Percentiles rank a stretch among this genome's conserved stretches.
phyloP scores from a whole-genome alignment of 805 yeast genomes.

The Cyberlindnera bimundalis region DNA sequence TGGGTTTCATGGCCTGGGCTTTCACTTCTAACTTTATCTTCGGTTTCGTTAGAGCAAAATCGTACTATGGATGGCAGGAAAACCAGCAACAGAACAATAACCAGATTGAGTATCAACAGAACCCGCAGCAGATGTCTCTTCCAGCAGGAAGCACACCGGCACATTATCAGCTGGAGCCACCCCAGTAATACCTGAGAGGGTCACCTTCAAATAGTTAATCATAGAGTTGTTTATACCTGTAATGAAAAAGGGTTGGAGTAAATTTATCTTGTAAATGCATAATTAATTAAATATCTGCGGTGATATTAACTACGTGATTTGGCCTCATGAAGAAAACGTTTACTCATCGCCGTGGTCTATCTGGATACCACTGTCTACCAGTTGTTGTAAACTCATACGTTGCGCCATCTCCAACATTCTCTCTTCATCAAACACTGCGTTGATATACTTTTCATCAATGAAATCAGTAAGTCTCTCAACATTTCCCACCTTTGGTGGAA shows the following conservation, averaged over 20 bases:
- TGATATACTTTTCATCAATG: constrained; percentile 31
- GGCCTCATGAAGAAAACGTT: no score
- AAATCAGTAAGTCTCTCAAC: constrained; percentile 34
- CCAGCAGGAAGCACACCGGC: constrained; percentile 9
- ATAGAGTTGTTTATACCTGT: no score
- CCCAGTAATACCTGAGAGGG: constrained; percentile 8
- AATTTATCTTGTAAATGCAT: not conserved
- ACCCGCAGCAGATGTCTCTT: constrained; percentile 4
- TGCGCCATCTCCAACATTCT: constrained; percentile 27
- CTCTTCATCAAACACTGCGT: constrained; percentile 21
- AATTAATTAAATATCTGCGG: no score
- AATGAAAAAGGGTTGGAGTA: no score
- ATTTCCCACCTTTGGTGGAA: constrained; percentile 58
- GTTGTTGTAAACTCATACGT: constrained; percentile 27
- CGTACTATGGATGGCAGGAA: constrained; percentile 35
- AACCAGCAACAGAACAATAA: constrained; percentile 1
- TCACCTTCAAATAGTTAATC: not conserved
- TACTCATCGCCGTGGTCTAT: no score
- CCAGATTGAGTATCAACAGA: constrained; percentile 8
- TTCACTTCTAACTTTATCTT: constrained; percentile 62
- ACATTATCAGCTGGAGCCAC: constrained; percentile 7
- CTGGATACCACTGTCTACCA: constrained; percentile 15
- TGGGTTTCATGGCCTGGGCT: constrained; percentile 40
- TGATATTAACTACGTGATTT: not conserved
- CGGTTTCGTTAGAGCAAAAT: constrained; percentile 59